A percentile compares a stretch with the other conserved stretches of the same genome.
These are phyloP conservation scores for Fusarium sp. DNA, from an alignment of 2,329 filamentous ascomycete species.

Conservation along the genomic window DNA sequence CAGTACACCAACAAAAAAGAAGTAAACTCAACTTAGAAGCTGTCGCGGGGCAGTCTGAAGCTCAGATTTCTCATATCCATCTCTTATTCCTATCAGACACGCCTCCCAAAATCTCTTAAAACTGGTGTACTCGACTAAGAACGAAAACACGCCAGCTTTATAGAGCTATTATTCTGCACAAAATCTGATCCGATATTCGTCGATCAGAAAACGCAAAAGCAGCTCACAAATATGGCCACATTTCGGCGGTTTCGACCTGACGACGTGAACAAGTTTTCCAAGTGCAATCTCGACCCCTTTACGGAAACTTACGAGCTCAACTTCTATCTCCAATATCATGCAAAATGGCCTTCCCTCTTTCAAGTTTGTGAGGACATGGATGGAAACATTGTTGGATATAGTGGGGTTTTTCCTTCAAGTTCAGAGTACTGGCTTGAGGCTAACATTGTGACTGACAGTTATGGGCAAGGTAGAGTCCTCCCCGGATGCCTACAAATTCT, in stretches of 20 bases:
- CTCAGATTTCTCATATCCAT: not conserved
- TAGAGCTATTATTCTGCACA: not conserved
- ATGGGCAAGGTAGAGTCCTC: slow-evolving; percentile 97
- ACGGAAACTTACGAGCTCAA: slow-evolving; percentile 98
- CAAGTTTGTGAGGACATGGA: slow-evolving; percentile 88
- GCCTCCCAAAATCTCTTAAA: not conserved
- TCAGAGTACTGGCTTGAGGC: slow-evolving; percentile 10
- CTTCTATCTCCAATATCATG: slow-evolving; percentile 96
- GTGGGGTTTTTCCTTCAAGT: slow-evolving; percentile 63
- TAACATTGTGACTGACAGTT: slow-evolving; percentile 70
- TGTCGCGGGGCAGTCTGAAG: slow-evolving; percentile 18
- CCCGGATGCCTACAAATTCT: slow-evolving; percentile 77
- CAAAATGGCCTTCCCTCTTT: slow-evolving; percentile 95
- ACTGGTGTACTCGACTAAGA: not conserved
- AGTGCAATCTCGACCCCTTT: slow-evolving; percentile 94
- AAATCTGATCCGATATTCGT: not conserved
- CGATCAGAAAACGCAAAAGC: not conserved
- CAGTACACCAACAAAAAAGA: slow-evolving; percentile 17
- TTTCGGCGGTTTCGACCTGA: slow-evolving; percentile 86
- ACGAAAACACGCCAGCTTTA: not conserved
- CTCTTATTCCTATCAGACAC: not conserved
- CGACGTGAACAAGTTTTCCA: slow-evolving; percentile 90
- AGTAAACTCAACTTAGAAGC: not conserved
- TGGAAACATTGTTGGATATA: slow-evolving; percentile 94
- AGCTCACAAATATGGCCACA: slow-evolving; percentile 56